Conservation (phyloP, 805 yeast species). For the Cyberlindnera veronae region DNA sequence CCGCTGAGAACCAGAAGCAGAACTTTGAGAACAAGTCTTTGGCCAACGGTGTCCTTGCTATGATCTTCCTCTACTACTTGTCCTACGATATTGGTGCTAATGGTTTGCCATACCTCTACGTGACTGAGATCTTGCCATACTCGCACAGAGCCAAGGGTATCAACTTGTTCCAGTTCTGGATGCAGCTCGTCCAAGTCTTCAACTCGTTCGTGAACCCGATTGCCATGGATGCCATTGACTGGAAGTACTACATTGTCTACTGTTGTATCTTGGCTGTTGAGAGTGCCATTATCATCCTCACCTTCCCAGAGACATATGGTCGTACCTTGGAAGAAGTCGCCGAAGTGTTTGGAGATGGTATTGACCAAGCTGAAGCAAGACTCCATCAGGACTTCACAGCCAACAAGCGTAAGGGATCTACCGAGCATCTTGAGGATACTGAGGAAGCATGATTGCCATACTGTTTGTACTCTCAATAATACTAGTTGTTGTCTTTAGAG, state of each 20-base stretch:
- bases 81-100: conserved; percentile 40
- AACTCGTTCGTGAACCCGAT: conserved; percentile 36
- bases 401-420: conserved; percentile 5
- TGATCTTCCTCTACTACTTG: conserved; percentile 44
- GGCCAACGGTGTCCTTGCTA: conserved; percentile 45
- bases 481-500: neutral
- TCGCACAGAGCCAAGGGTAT: conserved; percentile 29
- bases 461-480: no score
- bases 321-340: conserved; percentile 37
- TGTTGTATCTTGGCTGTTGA: conserved; percentile 31
- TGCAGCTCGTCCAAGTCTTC: conserved; percentile 24
- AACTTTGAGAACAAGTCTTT: conserved; percentile 36
- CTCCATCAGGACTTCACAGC: conserved; percentile 1
- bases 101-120: conserved; percentile 43
- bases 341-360: conserved; percentile 29
- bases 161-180: conserved; percentile 17
- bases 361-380: conserved; percentile 6
- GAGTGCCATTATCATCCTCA: conserved; percentile 27
- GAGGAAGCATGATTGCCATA: neutral
- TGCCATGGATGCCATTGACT: conserved; percentile 34
- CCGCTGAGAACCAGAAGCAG: conserved; percentile 42
- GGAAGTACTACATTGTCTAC: conserved; percentile 36
- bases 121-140: conserved; percentile 39
- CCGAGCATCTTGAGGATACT: conserved; percentile 13
- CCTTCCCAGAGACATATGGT: conserved; percentile 38